A percentile compares a stretch with the other conserved stretches of the same genome.
Evolutionary conservation across 768 basidiomycete species (phyloP).

Genomic region (Pulveroboletus sp.): DNA sequence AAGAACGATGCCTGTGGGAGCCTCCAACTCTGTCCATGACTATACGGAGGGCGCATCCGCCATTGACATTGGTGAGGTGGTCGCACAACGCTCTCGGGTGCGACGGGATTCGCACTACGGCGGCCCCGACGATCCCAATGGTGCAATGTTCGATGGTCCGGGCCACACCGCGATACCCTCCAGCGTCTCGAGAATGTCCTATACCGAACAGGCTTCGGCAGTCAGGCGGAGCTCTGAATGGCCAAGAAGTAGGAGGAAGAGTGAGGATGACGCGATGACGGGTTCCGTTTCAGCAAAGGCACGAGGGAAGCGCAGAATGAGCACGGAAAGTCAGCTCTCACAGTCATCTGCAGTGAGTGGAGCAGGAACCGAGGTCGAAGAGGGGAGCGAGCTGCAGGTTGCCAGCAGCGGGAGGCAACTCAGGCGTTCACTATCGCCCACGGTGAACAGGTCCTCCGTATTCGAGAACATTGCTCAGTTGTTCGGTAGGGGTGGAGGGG

Average conservation of each 20-base stretch:
- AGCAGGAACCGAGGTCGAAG: slow-evolving; percentile 35
- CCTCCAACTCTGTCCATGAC: slow-evolving; percentile 39
- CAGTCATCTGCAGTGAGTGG: slow-evolving; percentile 39
- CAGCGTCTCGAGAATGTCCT: slow-evolving; percentile 76
- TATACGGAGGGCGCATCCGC: slow-evolving; percentile 86
- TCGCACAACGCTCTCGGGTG: slow-evolving; percentile 46
- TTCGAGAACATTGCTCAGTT: slow-evolving; percentile 68
- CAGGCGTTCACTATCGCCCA: slow-evolving; percentile 34
- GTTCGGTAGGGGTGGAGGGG: slow-evolving; percentile 50
- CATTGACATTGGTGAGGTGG: slow-evolving; percentile 62
- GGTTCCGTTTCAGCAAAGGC: slow-evolving; percentile 29
- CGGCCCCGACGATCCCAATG: slow-evolving; percentile 46
- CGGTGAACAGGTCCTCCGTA: slow-evolving; percentile 37
- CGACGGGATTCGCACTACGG: slow-evolving; percentile 67
- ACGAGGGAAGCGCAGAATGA: slow-evolving; percentile 39
- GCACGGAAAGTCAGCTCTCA: slow-evolving; percentile 36
- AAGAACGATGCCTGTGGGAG: slow-evolving; percentile 14
- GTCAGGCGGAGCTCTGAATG: slow-evolving; percentile 52
- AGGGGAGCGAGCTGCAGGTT: slow-evolving; percentile 29
- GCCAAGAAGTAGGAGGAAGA: slow-evolving; percentile 46
- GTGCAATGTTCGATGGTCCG: slow-evolving; percentile 75
- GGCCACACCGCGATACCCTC: slow-evolving; percentile 62
- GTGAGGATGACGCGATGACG: slow-evolving; percentile 35
- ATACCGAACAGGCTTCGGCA: slow-evolving; percentile 39
- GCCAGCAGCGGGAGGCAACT: slow-evolving; percentile 28